These are phyloP conservation scores for Volvox carteri DNA, from an alignment of 163 green algal genomes.

Conservation along the genomic window DNA sequence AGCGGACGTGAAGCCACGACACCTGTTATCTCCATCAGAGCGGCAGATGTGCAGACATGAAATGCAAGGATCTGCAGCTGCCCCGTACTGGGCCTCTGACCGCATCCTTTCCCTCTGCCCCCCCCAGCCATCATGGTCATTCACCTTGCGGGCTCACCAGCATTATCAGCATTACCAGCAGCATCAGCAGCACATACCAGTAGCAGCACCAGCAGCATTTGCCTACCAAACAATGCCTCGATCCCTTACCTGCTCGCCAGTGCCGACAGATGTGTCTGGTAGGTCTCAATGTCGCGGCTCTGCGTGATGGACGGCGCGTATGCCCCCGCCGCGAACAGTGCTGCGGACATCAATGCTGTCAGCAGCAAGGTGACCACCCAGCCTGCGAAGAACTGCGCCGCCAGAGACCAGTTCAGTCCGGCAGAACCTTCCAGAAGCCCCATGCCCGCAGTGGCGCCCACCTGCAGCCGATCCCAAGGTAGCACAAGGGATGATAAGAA, in stretches of 20 bases:
- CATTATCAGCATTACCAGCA: too few relatives aligned
- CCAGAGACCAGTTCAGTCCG: slow-evolving; percentile 66
- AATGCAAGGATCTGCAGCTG: too few relatives aligned
- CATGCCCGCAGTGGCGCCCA: slow-evolving; percentile 24
- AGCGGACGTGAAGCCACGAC: too few relatives aligned
- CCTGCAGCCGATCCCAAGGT: not conserved
- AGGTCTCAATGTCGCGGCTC: not conserved
- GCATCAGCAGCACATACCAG: too few relatives aligned
- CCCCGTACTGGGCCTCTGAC: too few relatives aligned
- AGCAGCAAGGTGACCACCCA: slow-evolving; percentile 52
- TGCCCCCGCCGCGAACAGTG: slow-evolving; percentile 41
- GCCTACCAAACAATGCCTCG: too few relatives aligned
- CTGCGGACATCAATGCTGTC: slow-evolving; percentile 30
- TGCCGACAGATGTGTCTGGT: not conserved
- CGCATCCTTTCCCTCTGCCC: too few relatives aligned
- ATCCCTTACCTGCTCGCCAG: slow-evolving; percentile 13
- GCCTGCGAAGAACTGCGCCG: slow-evolving; percentile 31
- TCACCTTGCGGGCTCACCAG: too few relatives aligned
- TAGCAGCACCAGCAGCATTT: too few relatives aligned
- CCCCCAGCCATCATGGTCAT: too few relatives aligned
- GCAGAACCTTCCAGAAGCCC: slow-evolving; percentile 31
- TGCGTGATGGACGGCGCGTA: slow-evolving; percentile 29
- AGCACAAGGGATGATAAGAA: slow-evolving; percentile 18
- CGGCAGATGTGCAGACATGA: too few relatives aligned
- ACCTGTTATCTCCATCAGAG: too few relatives aligned